Conservation (phyloP, 352 stramenopile species). For the Blastocystis sp. region DNA sequence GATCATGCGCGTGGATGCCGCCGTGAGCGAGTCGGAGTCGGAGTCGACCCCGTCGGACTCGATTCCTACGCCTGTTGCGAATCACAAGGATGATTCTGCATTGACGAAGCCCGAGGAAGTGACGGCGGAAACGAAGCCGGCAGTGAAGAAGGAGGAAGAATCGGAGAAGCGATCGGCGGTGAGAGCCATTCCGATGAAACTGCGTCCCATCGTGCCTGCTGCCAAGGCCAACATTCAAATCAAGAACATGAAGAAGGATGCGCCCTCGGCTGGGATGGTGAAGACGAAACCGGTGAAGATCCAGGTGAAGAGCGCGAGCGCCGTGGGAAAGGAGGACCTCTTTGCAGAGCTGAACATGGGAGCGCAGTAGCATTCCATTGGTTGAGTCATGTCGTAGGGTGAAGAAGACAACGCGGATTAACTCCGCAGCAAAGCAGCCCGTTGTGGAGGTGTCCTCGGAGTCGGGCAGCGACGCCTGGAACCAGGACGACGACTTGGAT, state of each 20-base stretch:
- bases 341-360: constrained; percentile 57
- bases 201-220: neutral
- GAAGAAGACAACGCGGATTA: constrained; percentile 62
- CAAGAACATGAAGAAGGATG: neutral
- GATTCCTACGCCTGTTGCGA: too few species aligned
- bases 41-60: too few species aligned
- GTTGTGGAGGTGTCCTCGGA: constrained; percentile 1
- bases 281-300: neutral
- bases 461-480: constrained; percentile 22
- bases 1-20: constrained; percentile 7
- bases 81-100: neutral
- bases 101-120: neutral
- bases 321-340: neutral
- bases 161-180: neutral
- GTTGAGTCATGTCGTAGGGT: constrained; percentile 18
- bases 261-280: neutral
- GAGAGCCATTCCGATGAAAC: constrained; percentile 19
- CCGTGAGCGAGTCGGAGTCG: neutral
- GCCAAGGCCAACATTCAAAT: neutral
- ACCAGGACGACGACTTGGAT: constrained; percentile 52
- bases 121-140: neutral
- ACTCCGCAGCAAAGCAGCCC: neutral
- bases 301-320: constrained; percentile 14
- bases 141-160: neutral
- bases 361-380: neutral